A percentile compares a stretch with the other conserved stretches of the same genome.
Conservation (phyloP, 441 rosid species). For the California macrophylla region DNA sequence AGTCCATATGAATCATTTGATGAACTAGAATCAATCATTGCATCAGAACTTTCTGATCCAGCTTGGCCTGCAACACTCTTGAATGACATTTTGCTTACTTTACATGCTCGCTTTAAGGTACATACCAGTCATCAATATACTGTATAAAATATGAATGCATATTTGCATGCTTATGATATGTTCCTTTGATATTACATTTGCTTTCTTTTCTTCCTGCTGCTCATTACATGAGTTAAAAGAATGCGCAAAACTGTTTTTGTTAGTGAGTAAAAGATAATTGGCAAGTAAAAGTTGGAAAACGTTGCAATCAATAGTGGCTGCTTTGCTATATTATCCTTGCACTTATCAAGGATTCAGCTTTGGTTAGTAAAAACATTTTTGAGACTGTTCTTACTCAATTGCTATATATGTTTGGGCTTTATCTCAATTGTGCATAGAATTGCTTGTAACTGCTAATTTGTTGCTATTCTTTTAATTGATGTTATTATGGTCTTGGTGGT, state of each 20-base stretch:
- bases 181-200: neutral
- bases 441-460: neutral
- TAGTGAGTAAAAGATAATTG: neutral
- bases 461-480: neutral
- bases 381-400: neutral
- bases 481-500: neutral
- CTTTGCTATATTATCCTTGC: neutral
- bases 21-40: slow-evolving; percentile 89
- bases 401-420: neutral
- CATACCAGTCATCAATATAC: slow-evolving; percentile 5
- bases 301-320: neutral
- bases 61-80: slow-evolving; percentile 86
- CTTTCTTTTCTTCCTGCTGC: neutral
- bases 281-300: neutral
- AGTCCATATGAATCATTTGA: slow-evolving; percentile 90
- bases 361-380: neutral
- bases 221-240: neutral
- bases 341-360: neutral
- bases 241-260: neutral
- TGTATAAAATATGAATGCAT: neutral
- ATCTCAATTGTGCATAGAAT: neutral
- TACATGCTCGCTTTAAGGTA: slow-evolving; percentile 99
- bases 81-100: slow-evolving; percentile 89
- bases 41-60: slow-evolving; percentile 99
- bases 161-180: neutral